phyloP scores from a whole-genome alignment of 2,329 filamentous ascomycete genomes.

The Pyricularia pennisetigena region DNA sequence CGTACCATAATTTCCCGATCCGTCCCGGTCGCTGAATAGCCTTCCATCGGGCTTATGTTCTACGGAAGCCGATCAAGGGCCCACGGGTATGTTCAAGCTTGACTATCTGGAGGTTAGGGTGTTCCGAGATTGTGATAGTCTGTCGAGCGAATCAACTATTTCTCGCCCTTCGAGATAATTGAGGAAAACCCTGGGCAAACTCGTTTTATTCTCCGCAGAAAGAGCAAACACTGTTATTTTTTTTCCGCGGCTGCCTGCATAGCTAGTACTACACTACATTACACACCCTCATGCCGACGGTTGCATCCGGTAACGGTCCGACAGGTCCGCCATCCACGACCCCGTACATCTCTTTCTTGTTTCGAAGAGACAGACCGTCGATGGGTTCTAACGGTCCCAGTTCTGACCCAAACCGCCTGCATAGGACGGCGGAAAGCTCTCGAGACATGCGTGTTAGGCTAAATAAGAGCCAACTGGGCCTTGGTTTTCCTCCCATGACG shows the following conservation, averaged over 20 bases:
- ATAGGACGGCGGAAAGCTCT: no score
- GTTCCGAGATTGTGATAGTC: neutral
- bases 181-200: neutral
- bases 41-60: no score
- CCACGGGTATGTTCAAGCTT: neutral
- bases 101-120: no score
- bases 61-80: neutral
- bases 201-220: neutral
- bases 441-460: no score
- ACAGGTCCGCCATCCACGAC: neutral
- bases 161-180: neutral
- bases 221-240: neutral
- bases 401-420: no score
- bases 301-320: neutral
- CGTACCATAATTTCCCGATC: neutral
- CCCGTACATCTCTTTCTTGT: neutral
- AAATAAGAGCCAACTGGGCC: no score
- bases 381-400: no score
- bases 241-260: neutral
- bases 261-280: neutral
- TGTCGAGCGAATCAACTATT: neutral
- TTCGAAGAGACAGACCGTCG: no score
- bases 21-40: no score
- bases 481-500: no score
- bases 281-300: neutral